Conservation (phyloP, 805 yeast genomes). For the Blastobotrys americana region DNA sequence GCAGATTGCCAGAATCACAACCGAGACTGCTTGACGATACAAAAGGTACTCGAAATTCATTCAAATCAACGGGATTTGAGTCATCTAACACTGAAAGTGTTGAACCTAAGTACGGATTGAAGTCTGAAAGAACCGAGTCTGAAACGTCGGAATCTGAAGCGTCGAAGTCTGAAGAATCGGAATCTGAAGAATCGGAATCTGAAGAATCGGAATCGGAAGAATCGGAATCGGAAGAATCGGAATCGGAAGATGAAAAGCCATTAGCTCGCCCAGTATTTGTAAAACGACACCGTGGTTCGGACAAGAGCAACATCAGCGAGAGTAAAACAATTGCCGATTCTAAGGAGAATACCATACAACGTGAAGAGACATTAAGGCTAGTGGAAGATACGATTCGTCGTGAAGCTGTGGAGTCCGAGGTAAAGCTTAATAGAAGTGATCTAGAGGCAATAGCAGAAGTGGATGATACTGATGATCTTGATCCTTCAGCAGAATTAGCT, state of each 20-base stretch:
- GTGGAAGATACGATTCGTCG: constrained; percentile 26
- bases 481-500: constrained; percentile 41
- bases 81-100: too few relatives aligned
- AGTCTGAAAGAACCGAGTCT: too few relatives aligned
- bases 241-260: constrained; percentile 9
- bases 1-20: too few relatives aligned
- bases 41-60: too few relatives aligned
- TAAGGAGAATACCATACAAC: constrained; percentile 6
- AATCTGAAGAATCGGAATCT: constrained; percentile 7
- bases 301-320: too few relatives aligned
- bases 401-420: constrained; percentile 22
- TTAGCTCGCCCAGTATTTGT: constrained; percentile 5
- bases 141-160: too few relatives aligned
- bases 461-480: constrained; percentile 57
- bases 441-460: constrained; percentile 26
- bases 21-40: too few relatives aligned
- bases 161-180: too few relatives aligned
- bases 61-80: too few relatives aligned
- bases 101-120: too few relatives aligned
- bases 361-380: constrained; percentile 20
- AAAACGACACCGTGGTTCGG: too few relatives aligned
- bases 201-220: constrained; percentile 1
- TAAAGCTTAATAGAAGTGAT: constrained; percentile 20
- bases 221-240: constrained; percentile 14
- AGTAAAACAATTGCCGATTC: constrained; percentile 9